phyloP scores from a whole-genome alignment of 2,329 filamentous ascomycete species.

The Fusarium goolgardi region DNA sequence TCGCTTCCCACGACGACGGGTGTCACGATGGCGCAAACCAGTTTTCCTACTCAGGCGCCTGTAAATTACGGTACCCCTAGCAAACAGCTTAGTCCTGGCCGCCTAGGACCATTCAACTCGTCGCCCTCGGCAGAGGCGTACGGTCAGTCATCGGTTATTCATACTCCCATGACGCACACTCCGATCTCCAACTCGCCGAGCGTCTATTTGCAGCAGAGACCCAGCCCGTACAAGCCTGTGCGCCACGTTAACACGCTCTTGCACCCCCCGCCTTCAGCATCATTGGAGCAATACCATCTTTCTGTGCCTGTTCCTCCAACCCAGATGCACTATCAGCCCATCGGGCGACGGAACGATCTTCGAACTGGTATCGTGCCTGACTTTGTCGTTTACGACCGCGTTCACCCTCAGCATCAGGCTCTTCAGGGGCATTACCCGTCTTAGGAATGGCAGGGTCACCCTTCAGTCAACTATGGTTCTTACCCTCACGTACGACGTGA shows the following conservation, averaged over 20 bases:
- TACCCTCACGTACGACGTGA: neutral
- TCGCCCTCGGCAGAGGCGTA: conserved; percentile 76
- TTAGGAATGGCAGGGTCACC: conserved; percentile 48
- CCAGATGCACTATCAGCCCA: conserved; percentile 85
- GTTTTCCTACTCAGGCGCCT: conserved; percentile 48
- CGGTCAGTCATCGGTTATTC: conserved; percentile 62
- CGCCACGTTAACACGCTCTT: conserved; percentile 91
- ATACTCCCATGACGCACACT: conserved; percentile 68
- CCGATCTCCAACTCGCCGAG: conserved; percentile 85
- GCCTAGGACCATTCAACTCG: conserved; percentile 63
- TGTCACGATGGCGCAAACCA: conserved; percentile 38
- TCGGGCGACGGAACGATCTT: conserved; percentile 75
- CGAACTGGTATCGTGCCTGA: conserved; percentile 78
- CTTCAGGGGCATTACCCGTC: conserved; percentile 52
- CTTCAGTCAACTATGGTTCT: conserved; percentile 7
- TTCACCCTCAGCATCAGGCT: conserved; percentile 48
- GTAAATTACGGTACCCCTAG: conserved; percentile 62
- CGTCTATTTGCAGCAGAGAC: conserved; percentile 85
- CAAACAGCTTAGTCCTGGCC: conserved; percentile 65
- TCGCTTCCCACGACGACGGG: conserved; percentile 43
- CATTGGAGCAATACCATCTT: conserved; percentile 79
- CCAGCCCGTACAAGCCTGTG: conserved; percentile 92
- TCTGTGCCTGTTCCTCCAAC: conserved; percentile 68
- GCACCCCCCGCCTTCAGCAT: conserved; percentile 84
- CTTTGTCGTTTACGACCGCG: conserved; percentile 57